These are phyloP conservation scores for Saitozyma sp. DNA, from an alignment of 768 basidiomycete genomes.

Conservation along the genomic window DNA sequence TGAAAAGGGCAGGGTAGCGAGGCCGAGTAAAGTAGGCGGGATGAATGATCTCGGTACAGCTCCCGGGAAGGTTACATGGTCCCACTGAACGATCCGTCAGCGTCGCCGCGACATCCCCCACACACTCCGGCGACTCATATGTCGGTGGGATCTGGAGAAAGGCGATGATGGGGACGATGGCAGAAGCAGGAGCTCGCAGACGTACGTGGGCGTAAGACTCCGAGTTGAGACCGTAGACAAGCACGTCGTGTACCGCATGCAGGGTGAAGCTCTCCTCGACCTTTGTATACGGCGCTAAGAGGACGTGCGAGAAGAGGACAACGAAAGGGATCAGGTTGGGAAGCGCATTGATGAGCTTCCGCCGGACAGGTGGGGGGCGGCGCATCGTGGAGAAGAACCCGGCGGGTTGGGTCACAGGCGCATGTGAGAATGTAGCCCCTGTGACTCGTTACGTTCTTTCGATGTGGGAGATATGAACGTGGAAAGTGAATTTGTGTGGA, in stretches of 20 bases:
- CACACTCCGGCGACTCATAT: background rate
- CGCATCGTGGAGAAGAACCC: too few relatives aligned
- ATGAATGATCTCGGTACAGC: constrained; percentile 85
- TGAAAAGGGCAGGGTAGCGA: constrained; percentile 60
- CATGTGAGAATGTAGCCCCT: too few relatives aligned
- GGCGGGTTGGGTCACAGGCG: too few relatives aligned
- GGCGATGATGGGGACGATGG: too few relatives aligned
- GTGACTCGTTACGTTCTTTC: too few relatives aligned
- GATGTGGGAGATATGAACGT: too few relatives aligned
- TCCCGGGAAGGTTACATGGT: constrained; percentile 84
- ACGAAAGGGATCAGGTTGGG: constrained; percentile 20
- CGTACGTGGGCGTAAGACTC: constrained; percentile 8
- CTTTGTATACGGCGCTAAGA: constrained; percentile 85
- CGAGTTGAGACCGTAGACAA: constrained; percentile 66
- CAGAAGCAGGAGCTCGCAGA: constrained; percentile 5
- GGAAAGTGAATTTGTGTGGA: too few relatives aligned
- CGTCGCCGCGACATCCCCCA: background rate
- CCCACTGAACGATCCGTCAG: constrained; percentile 63
- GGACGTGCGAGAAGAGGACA: constrained; percentile 59
- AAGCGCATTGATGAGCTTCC: too few relatives aligned
- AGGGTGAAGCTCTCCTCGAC: constrained; percentile 97
- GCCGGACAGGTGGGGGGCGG: too few relatives aligned
- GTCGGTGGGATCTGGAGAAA: background rate
- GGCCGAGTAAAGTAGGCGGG: constrained; percentile 71
- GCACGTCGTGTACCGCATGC: constrained; percentile 83